Percentiles rank a stretch among this genome's conserved stretches.
Evolutionary conservation across 495 filamentous ascomycete genomes (phyloP).

Genomic region (Venustampulla echinocandica): DNA sequence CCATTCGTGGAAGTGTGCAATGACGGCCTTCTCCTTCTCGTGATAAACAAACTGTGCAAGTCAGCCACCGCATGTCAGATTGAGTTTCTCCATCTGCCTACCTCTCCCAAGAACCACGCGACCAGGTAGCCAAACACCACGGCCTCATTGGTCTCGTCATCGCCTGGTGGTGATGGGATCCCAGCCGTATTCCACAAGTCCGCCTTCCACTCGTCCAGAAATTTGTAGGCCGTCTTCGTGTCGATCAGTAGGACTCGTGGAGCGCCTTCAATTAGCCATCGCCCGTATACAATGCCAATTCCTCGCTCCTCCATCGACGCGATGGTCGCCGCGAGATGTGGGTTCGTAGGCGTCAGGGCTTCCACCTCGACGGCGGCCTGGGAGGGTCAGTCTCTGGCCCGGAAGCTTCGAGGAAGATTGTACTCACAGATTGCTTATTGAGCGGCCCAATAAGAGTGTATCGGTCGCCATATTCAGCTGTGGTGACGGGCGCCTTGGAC

Average conservation of each 20-base stretch:
- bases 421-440: conserved; percentile 74
- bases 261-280: conserved; percentile 96
- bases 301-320: conserved; percentile 83
- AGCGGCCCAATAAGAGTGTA: conserved; percentile 94
- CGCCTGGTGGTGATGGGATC: conserved; percentile 82
- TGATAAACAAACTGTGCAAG: conserved; percentile 73
- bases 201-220: conserved; percentile 92
- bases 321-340: conserved; percentile 72
- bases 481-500: conserved; percentile 96
- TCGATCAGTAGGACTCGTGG: conserved; percentile 91
- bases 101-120: conserved; percentile 97
- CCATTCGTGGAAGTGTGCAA: conserved; percentile 99
- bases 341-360: conserved; percentile 74
- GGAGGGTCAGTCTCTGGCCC: conserved; percentile 11
- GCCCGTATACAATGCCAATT: conserved; percentile 82
- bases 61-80: conserved; percentile 5
- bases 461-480: conserved; percentile 94
- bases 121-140: conserved; percentile 96
- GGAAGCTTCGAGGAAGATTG: conserved; percentile 1
- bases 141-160: conserved; percentile 94
- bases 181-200: conserved; percentile 91
- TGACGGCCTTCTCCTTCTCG: conserved; percentile 80
- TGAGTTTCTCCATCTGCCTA: conserved; percentile 31
- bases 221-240: conserved; percentile 83
- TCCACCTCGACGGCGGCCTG: conserved; percentile 95